Percentiles rank a stretch among this genome's conserved stretches.
These are phyloP conservation scores for Brassica rapa DNA, from an alignment of 345 rosid genomes.

Conservation along the genomic window DNA sequence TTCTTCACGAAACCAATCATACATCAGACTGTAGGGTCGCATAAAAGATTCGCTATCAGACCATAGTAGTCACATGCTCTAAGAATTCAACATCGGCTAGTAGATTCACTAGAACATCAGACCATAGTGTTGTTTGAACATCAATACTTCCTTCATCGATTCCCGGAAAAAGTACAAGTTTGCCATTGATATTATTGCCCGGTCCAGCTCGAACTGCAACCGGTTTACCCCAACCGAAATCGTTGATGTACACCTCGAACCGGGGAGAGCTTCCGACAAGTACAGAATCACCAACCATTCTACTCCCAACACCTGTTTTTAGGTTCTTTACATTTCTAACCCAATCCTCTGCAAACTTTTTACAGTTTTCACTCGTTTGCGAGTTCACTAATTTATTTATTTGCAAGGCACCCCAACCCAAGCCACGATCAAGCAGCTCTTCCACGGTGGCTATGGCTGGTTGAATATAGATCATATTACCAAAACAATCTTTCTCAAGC, in stretches of 20 bases:
- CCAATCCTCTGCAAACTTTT: neutral
- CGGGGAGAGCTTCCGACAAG: neutral
- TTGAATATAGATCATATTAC: neutral
- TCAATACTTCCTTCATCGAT: neutral
- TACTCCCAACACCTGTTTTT: neutral
- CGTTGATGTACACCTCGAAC: neutral
- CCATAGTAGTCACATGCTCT: neutral
- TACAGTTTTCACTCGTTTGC: neutral
- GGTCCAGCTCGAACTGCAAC: neutral
- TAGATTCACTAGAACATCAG: neutral
- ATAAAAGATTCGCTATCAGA: neutral
- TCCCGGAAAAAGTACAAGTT: neutral
- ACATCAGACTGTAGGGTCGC: neutral
- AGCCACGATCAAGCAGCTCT: neutral
- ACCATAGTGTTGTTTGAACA: neutral
- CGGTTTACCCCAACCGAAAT: neutral
- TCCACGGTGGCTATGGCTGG: neutral
- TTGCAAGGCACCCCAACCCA: neutral
- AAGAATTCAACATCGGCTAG: neutral
- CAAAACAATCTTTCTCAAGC: conserved; percentile 7
- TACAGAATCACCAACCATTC: neutral
- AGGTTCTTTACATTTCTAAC: neutral
- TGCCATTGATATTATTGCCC: neutral
- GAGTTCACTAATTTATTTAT: neutral
- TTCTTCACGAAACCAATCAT: neutral